phyloP scores from a whole-genome alignment of 176 grass and related monocot species.

The Poa annua region DNA sequence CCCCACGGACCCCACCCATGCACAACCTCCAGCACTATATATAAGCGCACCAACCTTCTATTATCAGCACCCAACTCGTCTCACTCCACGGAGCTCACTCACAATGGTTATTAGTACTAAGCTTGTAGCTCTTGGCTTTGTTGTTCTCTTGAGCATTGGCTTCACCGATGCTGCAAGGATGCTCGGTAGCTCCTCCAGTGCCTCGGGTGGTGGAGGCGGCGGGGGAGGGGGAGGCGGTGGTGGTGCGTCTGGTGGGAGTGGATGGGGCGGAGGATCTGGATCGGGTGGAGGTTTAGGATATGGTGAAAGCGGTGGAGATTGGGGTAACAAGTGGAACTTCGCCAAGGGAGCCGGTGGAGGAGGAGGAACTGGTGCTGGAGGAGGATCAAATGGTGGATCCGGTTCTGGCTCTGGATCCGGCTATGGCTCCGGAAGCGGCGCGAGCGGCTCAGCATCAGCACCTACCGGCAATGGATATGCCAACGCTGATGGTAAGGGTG shows the following conservation, averaged over 20 bases:
- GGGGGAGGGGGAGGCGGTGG: slow-evolving; percentile 38
- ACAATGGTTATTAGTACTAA: slow-evolving; percentile 48
- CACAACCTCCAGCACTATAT: slow-evolving; percentile 43
- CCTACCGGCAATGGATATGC: slow-evolving; percentile 29
- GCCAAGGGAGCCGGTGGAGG: slow-evolving; percentile 31
- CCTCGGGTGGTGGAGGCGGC: background rate
- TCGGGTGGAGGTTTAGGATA: background rate
- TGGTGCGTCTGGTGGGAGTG: background rate
- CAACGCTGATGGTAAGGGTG: slow-evolving; percentile 37
- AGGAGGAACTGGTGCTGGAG: slow-evolving; percentile 42
- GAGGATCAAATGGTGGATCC: slow-evolving; percentile 44
- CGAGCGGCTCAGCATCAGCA: background rate
- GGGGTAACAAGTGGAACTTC: background rate
- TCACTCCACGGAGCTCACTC: slow-evolving; percentile 29
- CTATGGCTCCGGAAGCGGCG: slow-evolving; percentile 5
- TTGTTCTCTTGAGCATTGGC: slow-evolving; percentile 44
- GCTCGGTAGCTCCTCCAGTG: background rate
- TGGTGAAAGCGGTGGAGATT: background rate
- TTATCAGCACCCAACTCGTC: slow-evolving; percentile 14
- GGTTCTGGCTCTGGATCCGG: slow-evolving; percentile 37
- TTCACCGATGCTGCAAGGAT: slow-evolving; percentile 46
- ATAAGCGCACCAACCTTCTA: slow-evolving; percentile 17
- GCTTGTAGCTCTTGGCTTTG: slow-evolving; percentile 46
- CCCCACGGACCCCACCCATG: slow-evolving; percentile 21
- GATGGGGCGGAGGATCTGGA: slow-evolving; percentile 37